Evolutionary conservation across 257 asterid genomes (phyloP).

Genomic region (Nicotiana sylvestris): DNA sequence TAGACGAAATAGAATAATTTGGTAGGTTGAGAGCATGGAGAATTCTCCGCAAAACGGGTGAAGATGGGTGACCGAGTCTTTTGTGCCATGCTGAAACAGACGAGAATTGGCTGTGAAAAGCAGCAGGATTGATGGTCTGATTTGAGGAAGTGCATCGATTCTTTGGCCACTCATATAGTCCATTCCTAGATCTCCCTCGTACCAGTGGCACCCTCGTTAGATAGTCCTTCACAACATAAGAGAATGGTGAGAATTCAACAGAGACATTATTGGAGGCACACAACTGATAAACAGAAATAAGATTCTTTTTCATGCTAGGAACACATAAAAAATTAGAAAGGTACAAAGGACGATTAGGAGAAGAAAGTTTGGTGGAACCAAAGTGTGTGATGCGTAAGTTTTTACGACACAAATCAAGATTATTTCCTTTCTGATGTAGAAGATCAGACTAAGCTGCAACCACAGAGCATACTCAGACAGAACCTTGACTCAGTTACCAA

Average conservation of each 20-base stretch:
- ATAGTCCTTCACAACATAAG: not conserved
- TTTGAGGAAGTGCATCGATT: not conserved
- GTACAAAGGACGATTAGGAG: not conserved
- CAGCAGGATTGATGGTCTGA: not conserved
- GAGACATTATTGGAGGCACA: not conserved
- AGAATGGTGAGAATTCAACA: not conserved
- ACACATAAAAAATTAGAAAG: not conserved
- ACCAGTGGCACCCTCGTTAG: not conserved
- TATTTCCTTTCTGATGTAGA: no score
- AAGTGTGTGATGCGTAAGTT: not conserved
- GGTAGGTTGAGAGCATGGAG: not conserved
- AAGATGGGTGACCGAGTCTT: conserved; percentile 7
- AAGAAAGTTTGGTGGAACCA: not conserved
- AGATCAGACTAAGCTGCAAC: no score
- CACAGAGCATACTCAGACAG: no score
- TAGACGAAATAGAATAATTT: not conserved
- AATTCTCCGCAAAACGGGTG: not conserved
- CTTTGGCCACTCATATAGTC: not conserved
- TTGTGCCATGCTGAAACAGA: not conserved
- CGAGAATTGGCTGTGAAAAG: not conserved
- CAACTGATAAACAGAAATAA: not conserved
- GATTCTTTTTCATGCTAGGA: not conserved
- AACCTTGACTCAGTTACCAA: no score
- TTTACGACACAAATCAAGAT: no score
- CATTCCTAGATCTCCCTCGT: not conserved